phyloP scores from a whole-genome alignment of 345 rosid genomes.

The Limnanthes douglasii region DNA sequence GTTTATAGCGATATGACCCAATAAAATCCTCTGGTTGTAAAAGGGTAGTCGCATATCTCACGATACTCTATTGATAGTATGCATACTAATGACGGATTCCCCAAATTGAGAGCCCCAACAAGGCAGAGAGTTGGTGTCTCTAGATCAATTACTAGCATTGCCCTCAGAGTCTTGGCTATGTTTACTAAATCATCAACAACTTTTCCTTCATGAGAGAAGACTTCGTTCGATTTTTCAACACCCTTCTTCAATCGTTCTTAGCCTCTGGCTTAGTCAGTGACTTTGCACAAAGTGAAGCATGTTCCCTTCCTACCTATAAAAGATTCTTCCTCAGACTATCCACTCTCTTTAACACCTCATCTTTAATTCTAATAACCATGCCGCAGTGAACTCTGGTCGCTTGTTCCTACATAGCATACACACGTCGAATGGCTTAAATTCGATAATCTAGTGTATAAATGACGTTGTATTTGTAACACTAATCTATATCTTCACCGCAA shows the following conservation, averaged over 20 bases:
- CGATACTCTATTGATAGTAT: conserved; percentile 85
- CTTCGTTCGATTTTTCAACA: conserved; percentile 49
- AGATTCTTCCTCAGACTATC: conserved; percentile 78
- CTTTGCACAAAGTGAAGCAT: conserved; percentile 94
- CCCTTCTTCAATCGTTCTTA: conserved; percentile 61
- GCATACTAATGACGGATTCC: conserved; percentile 88
- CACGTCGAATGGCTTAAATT: too few relatives aligned
- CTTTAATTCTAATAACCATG: conserved; percentile 93
- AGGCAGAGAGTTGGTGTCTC: conserved; percentile 93
- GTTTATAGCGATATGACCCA: conserved; percentile 74
- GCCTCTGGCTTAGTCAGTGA: conserved; percentile 77
- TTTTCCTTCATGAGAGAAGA: conserved; percentile 50
- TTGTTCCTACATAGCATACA: too few relatives aligned
- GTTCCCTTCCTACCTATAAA: conserved; percentile 59
- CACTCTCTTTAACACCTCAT: conserved; percentile 60
- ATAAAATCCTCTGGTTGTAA: conserved; percentile 90
- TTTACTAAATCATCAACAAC: conserved; percentile 65
- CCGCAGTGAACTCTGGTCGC: conserved; percentile 97
- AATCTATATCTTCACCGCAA: too few relatives aligned
- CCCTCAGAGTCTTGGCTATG: conserved; percentile 85
- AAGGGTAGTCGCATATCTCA: conserved; percentile 97
- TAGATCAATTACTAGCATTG: conserved; percentile 91
- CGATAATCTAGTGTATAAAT: too few relatives aligned
- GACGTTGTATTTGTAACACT: too few relatives aligned
- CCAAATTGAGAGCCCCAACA: conserved; percentile 97